phyloP scores from a whole-genome alignment of 306 rosid species.

The Boehmeria nivea region DNA sequence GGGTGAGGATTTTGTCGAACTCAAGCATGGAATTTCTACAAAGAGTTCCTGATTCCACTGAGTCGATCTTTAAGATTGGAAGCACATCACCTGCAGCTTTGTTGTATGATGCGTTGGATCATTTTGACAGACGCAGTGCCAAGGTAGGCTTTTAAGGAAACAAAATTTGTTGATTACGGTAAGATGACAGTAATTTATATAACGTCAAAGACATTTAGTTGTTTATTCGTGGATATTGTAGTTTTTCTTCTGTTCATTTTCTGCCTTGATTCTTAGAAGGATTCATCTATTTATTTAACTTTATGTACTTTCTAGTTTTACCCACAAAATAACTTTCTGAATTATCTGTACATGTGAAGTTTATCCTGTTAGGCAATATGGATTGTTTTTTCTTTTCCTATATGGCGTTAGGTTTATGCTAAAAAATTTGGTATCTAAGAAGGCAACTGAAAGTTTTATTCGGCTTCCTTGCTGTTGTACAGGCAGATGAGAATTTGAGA shows the following conservation, averaged over 20 bases:
- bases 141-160: constrained; percentile 45
- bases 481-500: constrained; percentile 99
- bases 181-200: no score
- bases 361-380: background rate
- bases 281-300: no score
- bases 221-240: background rate
- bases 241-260: background rate
- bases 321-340: no score
- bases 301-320: no score
- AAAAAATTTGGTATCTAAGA: no score
- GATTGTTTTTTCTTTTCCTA: no score
- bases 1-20: constrained; percentile 92
- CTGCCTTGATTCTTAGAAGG: background rate
- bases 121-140: constrained; percentile 97
- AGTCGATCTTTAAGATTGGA: constrained; percentile 86
- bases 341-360: background rate
- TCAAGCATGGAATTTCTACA: constrained; percentile 86
- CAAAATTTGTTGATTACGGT: background rate
- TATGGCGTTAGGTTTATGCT: no score
- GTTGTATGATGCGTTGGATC: constrained; percentile 90
- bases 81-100: constrained; percentile 97
- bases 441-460: no score
- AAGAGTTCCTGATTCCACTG: constrained; percentile 92
- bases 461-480: constrained; percentile 18
- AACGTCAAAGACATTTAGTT: background rate